Conservation (phyloP, 2,329 filamentous ascomycete genomes). For the Neofusicoccum laricinum region DNA sequence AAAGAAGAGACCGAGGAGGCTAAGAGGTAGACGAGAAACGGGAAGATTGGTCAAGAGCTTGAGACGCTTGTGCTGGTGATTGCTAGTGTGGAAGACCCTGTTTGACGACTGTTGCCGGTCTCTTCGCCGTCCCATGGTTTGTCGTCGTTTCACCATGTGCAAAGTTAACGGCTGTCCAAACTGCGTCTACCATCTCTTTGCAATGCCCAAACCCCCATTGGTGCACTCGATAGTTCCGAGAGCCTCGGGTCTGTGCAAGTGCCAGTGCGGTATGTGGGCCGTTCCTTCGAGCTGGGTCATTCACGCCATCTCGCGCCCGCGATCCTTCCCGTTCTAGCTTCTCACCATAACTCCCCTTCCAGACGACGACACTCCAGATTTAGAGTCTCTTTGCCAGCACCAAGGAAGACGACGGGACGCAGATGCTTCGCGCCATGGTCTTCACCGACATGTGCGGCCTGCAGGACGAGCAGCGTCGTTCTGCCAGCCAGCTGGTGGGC, state of each 20-base stretch:
- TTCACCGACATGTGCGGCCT: background rate
- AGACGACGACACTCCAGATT: background rate
- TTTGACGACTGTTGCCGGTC: background rate
- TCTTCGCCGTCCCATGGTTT: background rate
- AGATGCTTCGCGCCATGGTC: background rate
- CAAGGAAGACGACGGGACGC: background rate
- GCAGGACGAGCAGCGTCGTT: background rate
- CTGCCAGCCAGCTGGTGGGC: too few relatives aligned
- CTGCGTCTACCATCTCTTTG: background rate
- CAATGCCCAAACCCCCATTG: background rate
- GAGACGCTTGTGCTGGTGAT: background rate
- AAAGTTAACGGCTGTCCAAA: background rate
- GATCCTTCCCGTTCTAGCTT: background rate
- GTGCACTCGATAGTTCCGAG: background rate
- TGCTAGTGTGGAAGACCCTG: background rate
- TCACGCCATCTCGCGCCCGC: background rate
- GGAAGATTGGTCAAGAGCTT: background rate
- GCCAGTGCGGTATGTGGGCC: background rate
- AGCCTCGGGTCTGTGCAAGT: background rate
- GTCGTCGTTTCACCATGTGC: background rate
- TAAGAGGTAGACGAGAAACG: slow-evolving; percentile 8
- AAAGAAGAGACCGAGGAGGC: slow-evolving; percentile 26
- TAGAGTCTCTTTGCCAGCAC: too few relatives aligned
- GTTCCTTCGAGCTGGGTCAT: background rate
- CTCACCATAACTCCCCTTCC: background rate